phyloP scores from a whole-genome alignment of 768 basidiomycete genomes.

The Zangia roseola region DNA sequence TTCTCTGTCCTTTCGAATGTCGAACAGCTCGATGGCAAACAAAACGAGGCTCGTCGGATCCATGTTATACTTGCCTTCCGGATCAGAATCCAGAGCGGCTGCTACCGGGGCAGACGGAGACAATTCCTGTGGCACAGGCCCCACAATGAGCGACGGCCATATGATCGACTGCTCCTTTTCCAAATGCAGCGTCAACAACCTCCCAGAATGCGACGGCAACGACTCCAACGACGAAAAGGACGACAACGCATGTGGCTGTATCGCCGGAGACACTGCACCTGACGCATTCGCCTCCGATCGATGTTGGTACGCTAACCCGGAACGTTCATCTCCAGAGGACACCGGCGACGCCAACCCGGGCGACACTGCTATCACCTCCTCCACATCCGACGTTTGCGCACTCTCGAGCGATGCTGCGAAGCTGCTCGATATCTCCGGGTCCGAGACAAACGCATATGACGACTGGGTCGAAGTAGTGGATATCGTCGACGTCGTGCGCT shows the following conservation, averaged over 20 bases:
- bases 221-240: slow-evolving; percentile 81
- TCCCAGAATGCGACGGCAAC: slow-evolving; percentile 56
- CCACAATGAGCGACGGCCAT: slow-evolving; percentile 81
- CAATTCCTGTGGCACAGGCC: slow-evolving; percentile 60
- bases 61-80: slow-evolving; percentile 76
- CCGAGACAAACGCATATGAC: slow-evolving; percentile 81
- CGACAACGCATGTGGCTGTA: slow-evolving; percentile 55
- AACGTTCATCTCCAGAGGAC: slow-evolving; percentile 55
- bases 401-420: slow-evolving; percentile 82
- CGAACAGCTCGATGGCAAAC: slow-evolving; percentile 66
- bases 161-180: slow-evolving; percentile 79
- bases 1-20: slow-evolving; percentile 72
- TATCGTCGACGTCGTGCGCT: slow-evolving; percentile 71
- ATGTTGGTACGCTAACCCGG: slow-evolving; percentile 16
- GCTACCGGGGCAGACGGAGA: slow-evolving; percentile 52
- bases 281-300: slow-evolving; percentile 38
- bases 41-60: slow-evolving; percentile 80
- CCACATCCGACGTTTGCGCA: slow-evolving; percentile 67
- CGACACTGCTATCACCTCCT: slow-evolving; percentile 55
- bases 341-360: slow-evolving; percentile 63
- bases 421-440: slow-evolving; percentile 81
- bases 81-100: slow-evolving; percentile 47
- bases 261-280: slow-evolving; percentile 57
- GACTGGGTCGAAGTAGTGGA: slow-evolving; percentile 78
- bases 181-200: slow-evolving; percentile 73